Evolutionary conservation across 2,329 filamentous ascomycete species (phyloP), one percentile per base, ranked within the genome.

Genomic region (Fusarium acutatum): DNA sequence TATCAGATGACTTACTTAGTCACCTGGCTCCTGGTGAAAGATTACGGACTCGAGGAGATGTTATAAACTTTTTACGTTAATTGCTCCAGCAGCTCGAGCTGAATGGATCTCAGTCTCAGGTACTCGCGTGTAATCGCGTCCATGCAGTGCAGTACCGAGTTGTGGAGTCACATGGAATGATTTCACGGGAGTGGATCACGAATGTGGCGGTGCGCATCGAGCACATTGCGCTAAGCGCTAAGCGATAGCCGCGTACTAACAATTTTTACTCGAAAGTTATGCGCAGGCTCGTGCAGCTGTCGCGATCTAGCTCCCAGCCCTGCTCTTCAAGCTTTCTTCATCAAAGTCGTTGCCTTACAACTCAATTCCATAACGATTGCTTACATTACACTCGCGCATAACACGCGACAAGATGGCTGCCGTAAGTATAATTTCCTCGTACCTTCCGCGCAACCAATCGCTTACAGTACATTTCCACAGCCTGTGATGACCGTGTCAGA

Each of bases 401-500:
- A 71, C 37, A 70, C 69, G 64, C 70, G 64, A 75, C 79, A 86
- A 83, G 71, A 88, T 87, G 84, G 86, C 87, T 82, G 86, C 87
- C 79, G 87, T 89, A 82, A 81, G 87, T 84, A 58, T 50, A n/a
- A 46, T 28, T n/a, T 56, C 41, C 54, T 68, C 63, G 64, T 63
- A 62, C 73, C 41, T 7, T 14, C 14, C 8, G 28, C 49, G 59
- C 52, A 40, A 64, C 32, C n/a, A 41, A 35, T 54, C 61, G 59
- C 75, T 80, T 63, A 79, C 67, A 44, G 76, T 68, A 71, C 59
- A 60, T 60, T 64, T 63, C 70, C 70, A 53, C 75, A 90, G 88
- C 88, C 87, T 75, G 86, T 91, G 71, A 85, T 90, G 81, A 98
- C 96, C 79, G 91, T 98, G 83, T 94, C 95, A 81, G 96, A 98